Base-by-base conservation (phyloP, 2,329 filamentous ascomycete species). In the Plenodomus lindquistii region DNA sequence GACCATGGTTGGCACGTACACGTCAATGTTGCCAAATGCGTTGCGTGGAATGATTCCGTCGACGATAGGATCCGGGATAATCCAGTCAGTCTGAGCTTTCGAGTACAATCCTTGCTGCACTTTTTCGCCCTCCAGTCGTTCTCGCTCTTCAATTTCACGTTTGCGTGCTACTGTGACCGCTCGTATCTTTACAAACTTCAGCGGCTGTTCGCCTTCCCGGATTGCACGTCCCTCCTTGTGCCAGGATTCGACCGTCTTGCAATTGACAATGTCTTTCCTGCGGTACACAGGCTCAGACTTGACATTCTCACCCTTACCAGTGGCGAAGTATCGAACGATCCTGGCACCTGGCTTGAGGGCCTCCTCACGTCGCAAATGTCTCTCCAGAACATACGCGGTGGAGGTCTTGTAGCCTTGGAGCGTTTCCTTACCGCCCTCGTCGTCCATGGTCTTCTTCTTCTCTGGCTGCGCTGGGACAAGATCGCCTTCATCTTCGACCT, bases 211-310 rank as follows among this genome's bases (percentile, higher is more conserved):
- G 2, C 89, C 91, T 0, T 79, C 66, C 20, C 83, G 81, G 2
- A 94, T 85, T 20, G 85, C 87, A 10, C 93, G 84, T 0, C 94
- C 94, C 77, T 97, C 93, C 69, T 97, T 97, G 69, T 97, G 94
- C 94, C 94, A 99, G 1, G 90, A 96, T 69, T 99, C 94, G 1
- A 89, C 88, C 21, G 90, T 95, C 71, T 96, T 92, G 69, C 95
- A 96, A 34, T 82, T 80, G 2, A 92, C 84, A 0, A 97, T 85
- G 57, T 97, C 92, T 44, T 83, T 81, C 27, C 93, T 85, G 1
- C 81, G 81, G 66, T 85, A 97, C 0, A 97, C 91, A 1, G 89
- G 85, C 67, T 96, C 91, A 49, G 89, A 83, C 37, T 87, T 87
- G 2, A 81, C 75, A 39, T 86, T 87, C 37, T 85, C 84, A 13